Base-by-base conservation (phyloP, 352 stramenopile genomes). In the Globisporangium middletonii region DNA sequence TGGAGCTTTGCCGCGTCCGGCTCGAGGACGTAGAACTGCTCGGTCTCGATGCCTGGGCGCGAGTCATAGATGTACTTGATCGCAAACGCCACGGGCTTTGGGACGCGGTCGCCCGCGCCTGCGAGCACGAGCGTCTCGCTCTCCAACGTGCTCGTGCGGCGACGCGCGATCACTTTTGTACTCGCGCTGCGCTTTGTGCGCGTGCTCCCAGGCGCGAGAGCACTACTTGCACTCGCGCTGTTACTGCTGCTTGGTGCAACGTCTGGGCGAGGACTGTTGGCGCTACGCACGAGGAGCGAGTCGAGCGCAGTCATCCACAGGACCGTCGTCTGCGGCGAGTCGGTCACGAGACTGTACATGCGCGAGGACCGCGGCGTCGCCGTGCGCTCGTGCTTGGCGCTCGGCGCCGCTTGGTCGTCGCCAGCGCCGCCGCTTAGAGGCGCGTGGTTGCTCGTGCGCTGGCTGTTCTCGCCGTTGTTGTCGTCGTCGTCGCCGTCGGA, bases 21-120 rank as follows among this genome's bases (percentile, higher is more conserved):
- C 9, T 89, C 77, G 1, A 64, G 37, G 59, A 89, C 75, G 65
- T 93, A 93, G 51, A 93, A 93, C 18, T 62, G 68, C 35, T 76
- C 62, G 0, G 77, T 93, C 61, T 93, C 83, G 46, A 93, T 89
- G 3, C 83, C 83, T 38, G 83, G 80, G 15, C 72, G 79, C 37
- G 80, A 91, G 49, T 93, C 75, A 55, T 88, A 91, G 45, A 93
- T 93, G 59, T 87, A 93, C 46, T 93, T 79, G 58, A 93, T 87
- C 35, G 79, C 76, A 42, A 72, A 72, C 16, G 79, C 65, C 43
- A 88, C 67, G 3, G 79, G 70, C 35, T 72, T 77, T 7, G 83
- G 83, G 6, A 93, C 69, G 23, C 60, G 58, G 30, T 91, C 79
- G 15, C 68, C 64, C 2, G 75, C 57, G 1, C 69, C 61, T 1